phyloP scores from a whole-genome alignment of 2,329 filamentous ascomycete species.

The Fonsecaea multimorphosa region DNA sequence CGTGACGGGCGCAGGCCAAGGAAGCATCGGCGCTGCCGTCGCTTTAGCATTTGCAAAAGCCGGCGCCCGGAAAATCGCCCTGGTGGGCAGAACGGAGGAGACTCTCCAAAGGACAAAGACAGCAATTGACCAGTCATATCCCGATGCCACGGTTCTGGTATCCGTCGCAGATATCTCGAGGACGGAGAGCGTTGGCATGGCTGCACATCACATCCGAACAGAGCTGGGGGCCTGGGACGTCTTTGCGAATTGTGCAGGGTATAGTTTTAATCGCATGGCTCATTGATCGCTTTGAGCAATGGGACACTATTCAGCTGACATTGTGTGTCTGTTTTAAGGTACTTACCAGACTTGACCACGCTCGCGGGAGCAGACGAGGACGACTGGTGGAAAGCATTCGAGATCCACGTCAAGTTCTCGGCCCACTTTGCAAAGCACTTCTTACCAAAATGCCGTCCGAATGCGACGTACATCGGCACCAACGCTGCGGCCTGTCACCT shows the following conservation, averaged over 20 bases:
- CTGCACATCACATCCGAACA: conserved; percentile 44
- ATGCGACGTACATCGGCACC: conserved; percentile 46
- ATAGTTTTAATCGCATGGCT: conserved; percentile 30
- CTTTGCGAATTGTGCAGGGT: conserved; percentile 57
- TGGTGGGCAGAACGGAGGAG: conserved; percentile 48
- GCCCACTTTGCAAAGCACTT: conserved; percentile 47
- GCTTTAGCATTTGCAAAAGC: conserved; percentile 62
- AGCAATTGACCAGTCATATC: conserved; percentile 27
- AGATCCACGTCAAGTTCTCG: conserved; percentile 57
- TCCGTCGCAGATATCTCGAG: conserved; percentile 54
- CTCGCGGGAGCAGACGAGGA: conserved; percentile 47
- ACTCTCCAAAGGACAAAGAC: conserved; percentile 42
- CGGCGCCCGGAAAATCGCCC: conserved; percentile 51
- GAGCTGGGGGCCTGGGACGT: conserved; percentile 51
- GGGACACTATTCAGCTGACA: not conserved
- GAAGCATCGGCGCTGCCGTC: conserved; percentile 60
- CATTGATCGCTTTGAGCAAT: not conserved
- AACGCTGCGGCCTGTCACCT: conserved; percentile 31
- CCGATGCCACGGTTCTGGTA: conserved; percentile 45
- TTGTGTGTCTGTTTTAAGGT: conserved; percentile 1
- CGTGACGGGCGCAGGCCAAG: conserved; percentile 60
- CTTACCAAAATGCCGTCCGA: conserved; percentile 45
- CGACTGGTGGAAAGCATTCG: conserved; percentile 52
- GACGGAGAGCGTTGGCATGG: conserved; percentile 45
- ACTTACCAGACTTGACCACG: conserved; percentile 35